phyloP scores from a whole-genome alignment of 192 early-diverging fungal species.

The Ambispora gerdemannii region DNA sequence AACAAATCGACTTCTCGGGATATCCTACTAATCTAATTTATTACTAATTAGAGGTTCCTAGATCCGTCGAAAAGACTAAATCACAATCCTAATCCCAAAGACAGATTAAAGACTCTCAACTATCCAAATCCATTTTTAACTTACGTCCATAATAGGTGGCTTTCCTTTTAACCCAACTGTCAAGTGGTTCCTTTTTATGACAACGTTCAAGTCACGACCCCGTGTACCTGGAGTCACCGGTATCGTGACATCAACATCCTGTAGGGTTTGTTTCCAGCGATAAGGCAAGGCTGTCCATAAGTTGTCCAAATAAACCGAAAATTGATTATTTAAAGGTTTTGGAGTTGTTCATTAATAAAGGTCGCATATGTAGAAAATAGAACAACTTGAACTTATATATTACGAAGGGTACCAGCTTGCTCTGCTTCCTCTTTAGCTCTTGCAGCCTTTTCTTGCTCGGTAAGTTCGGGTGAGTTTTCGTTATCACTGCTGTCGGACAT shows the following conservation, averaged over 20 bases:
- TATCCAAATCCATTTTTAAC: background rate
- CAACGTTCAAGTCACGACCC: slow-evolving; percentile 62
- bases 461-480: too few species aligned
- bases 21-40: too few species aligned
- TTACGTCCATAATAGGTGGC: slow-evolving; percentile 68
- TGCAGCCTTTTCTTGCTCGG: slow-evolving; percentile 38
- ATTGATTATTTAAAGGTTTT: background rate
- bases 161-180: slow-evolving; percentile 70
- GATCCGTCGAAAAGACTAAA: too few species aligned
- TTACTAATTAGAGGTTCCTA: too few species aligned
- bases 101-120: too few species aligned
- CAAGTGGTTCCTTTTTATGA: slow-evolving; percentile 63
- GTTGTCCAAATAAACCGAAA: background rate
- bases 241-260: slow-evolving; percentile 75
- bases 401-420: slow-evolving; percentile 52
- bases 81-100: too few species aligned
- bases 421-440: slow-evolving; percentile 52
- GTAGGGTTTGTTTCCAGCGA: slow-evolving; percentile 78
- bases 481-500: too few species aligned
- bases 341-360: background rate
- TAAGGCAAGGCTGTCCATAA: slow-evolving; percentile 62
- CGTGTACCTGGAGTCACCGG: slow-evolving; percentile 71
- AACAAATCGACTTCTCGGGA: too few species aligned
- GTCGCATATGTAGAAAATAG: background rate
- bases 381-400: too few species aligned